Evolutionary conservation across 192 early-diverging fungal genomes (phyloP), one percentile per base, ranked within the genome.

Genomic region (Backusella liffmaniae): DNA sequence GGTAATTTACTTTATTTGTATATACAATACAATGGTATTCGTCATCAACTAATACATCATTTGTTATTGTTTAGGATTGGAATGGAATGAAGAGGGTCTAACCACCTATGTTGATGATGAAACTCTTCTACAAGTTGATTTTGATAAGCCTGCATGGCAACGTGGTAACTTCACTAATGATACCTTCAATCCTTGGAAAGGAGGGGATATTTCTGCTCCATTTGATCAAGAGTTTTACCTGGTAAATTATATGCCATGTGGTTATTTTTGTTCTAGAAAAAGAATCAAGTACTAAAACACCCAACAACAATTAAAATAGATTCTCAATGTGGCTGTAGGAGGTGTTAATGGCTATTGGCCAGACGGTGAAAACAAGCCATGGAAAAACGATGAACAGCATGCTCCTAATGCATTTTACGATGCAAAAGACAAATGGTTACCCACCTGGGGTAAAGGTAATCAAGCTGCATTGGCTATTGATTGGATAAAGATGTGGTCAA

Each of bases 151-250:
- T 44, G 87, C 89, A 79, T 86, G 79, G 77, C 75, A 84, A 18
- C 73, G 80, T 36, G 89, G 90, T 0, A 59, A 78, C 7, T 92
- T 92, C 74, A 82, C 88, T 1, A 42, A 73, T 0, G 79, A 78
- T 77, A 75, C 84, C 16, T 80, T 80, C 36, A 87, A 90, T 75
- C 85, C 87, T 16, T 92, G 91, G 90, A 77, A 69, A 46, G 76
- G 70, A 7, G 72, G 67, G 2, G 80, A 76, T 10, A 78, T 81
- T 59, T 44, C 76, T 5, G 89, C 91, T 9, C 90, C 90, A 12
- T 92, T 92, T 73, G 91, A 92, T 75, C 85, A 92, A 77, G 83
- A 86, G 37, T 87, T 88, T 42, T 86, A 84, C 65, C 32, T 89
- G 39, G 80, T 85, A 82, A 74, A 83, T 23, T 62, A 26, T 72